Base-by-base conservation (phyloP, 495 filamentous ascomycete species). In the Hypoxylon fuscum region DNA sequence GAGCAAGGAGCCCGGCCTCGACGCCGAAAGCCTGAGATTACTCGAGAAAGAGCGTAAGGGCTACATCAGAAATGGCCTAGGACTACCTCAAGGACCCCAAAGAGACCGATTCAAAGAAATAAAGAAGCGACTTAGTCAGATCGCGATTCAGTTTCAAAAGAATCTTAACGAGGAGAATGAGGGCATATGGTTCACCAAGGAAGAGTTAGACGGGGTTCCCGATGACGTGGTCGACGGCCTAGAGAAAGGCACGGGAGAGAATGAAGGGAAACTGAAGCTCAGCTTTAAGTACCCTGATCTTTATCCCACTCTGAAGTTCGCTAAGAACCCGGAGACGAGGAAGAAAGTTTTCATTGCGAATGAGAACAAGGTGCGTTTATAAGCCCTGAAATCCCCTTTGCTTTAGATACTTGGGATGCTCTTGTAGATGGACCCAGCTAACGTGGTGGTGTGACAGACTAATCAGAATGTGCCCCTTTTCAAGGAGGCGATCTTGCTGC, bases 401-500 rank as follows among this genome's bases (percentile, higher is more conserved):
- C n/a, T 46, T 1, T 32, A 1, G 15, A 22, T 22, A 49, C 12
- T 29, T 4, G 10, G 10, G 17, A 15, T 12, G 10, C 17, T 23
- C 12, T 8, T 3, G 18, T 7, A 7, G 6, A 27, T 14, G 27
- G 8, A 20, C 17, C 34, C 27, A 20, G 22, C 67, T 67, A 47
- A 66, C 23, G 6, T 20, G 17, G 6, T 20, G 17, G 9, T 18
- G 17, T 9, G 15, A 54, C 21, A 81, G 85, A 91, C 87, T 76
- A 93, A 94, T 69, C 77, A 90, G 69, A 98, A 98, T 68, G 84
- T 88, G 5, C 84, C 88, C 0, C 79, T 98, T 14, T 98, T 98
- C 82, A 85, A 82, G 53, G 95, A 97, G 74, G 85, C 93, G 1
- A 84, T 98, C 42, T 73, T 94, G 12, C 82, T 98, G 54, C 89